Base-by-base conservation (phyloP, 2,329 filamentous ascomycete species). In the Botrytis cinerea region DNA sequence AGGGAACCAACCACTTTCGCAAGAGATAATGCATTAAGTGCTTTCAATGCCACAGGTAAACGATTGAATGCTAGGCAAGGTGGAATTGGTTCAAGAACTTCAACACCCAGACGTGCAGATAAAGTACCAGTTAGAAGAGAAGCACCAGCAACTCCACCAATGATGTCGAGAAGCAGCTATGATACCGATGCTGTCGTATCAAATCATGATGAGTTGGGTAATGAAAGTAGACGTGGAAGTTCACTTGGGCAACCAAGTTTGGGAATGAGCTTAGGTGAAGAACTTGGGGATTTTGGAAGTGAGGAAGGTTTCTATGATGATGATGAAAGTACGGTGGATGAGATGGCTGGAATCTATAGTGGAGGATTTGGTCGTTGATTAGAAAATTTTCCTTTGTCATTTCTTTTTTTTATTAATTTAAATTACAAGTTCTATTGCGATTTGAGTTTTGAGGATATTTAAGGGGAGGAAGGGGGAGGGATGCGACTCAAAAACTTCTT, bases 1-100 rank as follows among this genome's bases (percentile, higher is more conserved):
- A 82, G 35, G 32, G 68, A 62, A 45, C 89, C 90, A 76, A 87
- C 89, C 5, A 66, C n/a, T 6, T 72, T 72, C 5, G 70, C 14
- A 0, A 67, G 70, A 28, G 61, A 72, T 12, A 72, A 72, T 67
- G 14, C 70, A n/a, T 8, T 66, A 25, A 90, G 89, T 0, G 89
- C 89, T 2, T 91, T 91, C 78, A 84, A 85, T 20, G 88, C 83
- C 75, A 91, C 88, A 0, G 88, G 89, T 32, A 87, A 88, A 45
- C 85, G 89, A 35, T 88, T 86, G 77, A 87, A 87, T 10, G 83
- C 85, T 20, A 86, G 87, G 70, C 83, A 87, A 76, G 32, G 61
- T 45, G 64, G 40, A n/a, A 9, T 40, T 66, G 76, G 22, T 79
- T 80, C 7, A 20, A 76, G 81, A 68, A 72, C 40, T 7, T n/a